Conservation (phyloP, 106 monocot species). For the Acorus gramineus region DNA sequence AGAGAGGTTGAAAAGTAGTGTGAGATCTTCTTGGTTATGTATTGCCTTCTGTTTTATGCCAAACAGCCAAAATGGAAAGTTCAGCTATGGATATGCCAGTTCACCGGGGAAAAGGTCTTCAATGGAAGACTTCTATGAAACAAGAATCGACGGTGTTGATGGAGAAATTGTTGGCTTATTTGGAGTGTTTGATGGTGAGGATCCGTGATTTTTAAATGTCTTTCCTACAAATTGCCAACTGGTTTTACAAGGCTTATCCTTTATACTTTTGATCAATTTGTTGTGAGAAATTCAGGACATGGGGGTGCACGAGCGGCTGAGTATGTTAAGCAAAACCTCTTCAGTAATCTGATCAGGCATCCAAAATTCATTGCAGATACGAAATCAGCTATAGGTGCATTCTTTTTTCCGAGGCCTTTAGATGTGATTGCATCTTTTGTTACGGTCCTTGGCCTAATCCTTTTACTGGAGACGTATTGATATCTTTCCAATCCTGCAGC, state of each 20-base stretch:
- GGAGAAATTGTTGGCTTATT: slow-evolving; percentile 41
- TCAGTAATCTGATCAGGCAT: slow-evolving; percentile 64
- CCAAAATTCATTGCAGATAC: slow-evolving; percentile 61
- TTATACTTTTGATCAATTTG: not conserved
- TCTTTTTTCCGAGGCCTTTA: not conserved
- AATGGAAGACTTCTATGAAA: slow-evolving; percentile 50
- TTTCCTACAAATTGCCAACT: too few relatives aligned
- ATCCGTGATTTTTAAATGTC: not conserved
- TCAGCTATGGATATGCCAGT: slow-evolving; percentile 46
- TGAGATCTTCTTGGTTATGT: not conserved
- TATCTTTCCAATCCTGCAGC: slow-evolving; percentile 10
- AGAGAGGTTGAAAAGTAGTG: too few relatives aligned
- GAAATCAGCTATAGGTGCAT: slow-evolving; percentile 58
- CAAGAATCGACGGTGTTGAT: slow-evolving; percentile 39
- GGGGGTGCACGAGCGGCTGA: slow-evolving; percentile 69
- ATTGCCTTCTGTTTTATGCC: not conserved
- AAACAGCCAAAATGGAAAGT: slow-evolving; percentile 40
- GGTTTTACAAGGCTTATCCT: too few relatives aligned
- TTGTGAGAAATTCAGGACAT: slow-evolving; percentile 32
- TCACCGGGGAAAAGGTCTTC: slow-evolving; percentile 39
- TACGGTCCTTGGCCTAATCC: too few relatives aligned
- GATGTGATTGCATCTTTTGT: too few relatives aligned
- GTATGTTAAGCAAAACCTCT: slow-evolving; percentile 59
- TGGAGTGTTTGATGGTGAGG: slow-evolving; percentile 44
- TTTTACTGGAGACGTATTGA: not conserved